Conservation (phyloP, 2,329 filamentous ascomycete species). For the Epichloe brachyelytri region DNA sequence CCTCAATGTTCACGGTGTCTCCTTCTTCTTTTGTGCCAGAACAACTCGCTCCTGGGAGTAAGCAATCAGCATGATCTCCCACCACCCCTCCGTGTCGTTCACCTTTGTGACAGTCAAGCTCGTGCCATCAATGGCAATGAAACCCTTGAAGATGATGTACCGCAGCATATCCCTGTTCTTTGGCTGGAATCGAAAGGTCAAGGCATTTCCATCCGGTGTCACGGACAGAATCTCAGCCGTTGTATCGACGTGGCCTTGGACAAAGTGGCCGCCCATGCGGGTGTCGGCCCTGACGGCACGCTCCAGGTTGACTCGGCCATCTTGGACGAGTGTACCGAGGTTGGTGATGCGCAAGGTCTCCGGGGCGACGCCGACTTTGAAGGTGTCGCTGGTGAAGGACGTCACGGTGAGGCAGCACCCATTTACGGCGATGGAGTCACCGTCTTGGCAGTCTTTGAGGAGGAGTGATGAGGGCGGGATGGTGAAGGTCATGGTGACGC, state of each 20-base stretch:
- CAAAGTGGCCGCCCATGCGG: slow-evolving; percentile 96
- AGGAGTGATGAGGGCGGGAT: slow-evolving; percentile 55
- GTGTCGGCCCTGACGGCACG: slow-evolving; percentile 82
- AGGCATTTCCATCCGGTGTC: slow-evolving; percentile 74
- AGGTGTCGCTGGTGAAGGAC: slow-evolving; percentile 37
- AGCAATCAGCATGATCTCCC: slow-evolving; percentile 94
- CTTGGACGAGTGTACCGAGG: slow-evolving; percentile 58
- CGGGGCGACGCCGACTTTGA: slow-evolving; percentile 88
- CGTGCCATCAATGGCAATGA: slow-evolving; percentile 84
- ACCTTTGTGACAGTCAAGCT: slow-evolving; percentile 87
- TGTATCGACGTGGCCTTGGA: slow-evolving; percentile 94
- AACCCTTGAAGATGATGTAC: slow-evolving; percentile 95
- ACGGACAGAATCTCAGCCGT: slow-evolving; percentile 62
- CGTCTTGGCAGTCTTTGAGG: slow-evolving; percentile 69
- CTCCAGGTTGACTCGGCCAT: slow-evolving; percentile 77
- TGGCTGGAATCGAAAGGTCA: slow-evolving; percentile 75
- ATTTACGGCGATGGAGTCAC: slow-evolving; percentile 92
- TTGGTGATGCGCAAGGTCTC: slow-evolving; percentile 95
- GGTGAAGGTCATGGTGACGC: slow-evolving; percentile 80
- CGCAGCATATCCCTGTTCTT: slow-evolving; percentile 55
- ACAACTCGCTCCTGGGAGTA: slow-evolving; percentile 94
- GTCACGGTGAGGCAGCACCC: slow-evolving; percentile 90
- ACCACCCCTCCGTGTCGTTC: slow-evolving; percentile 66
- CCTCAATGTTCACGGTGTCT: slow-evolving; percentile 81
- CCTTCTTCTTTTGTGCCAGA: slow-evolving; percentile 61